Evolutionary conservation across 2,329 filamentous ascomycete species (phyloP).

Genomic region (Emergomyces orientalis): DNA sequence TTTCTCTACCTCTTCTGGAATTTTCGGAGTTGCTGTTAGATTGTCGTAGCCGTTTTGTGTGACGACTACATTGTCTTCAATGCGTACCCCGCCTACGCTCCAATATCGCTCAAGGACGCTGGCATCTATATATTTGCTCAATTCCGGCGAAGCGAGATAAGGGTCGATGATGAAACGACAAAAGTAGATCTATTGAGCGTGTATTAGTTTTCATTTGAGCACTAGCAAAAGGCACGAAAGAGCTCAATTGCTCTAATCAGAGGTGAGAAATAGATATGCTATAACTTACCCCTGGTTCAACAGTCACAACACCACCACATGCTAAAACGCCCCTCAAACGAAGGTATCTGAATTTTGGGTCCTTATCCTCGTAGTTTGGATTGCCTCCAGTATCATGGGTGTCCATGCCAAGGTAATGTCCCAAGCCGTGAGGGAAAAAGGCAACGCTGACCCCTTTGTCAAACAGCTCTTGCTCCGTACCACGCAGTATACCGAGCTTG

Average conservation of each 20-base stretch:
- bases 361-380: slow-evolving; percentile 64
- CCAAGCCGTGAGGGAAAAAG: slow-evolving; percentile 85
- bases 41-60: slow-evolving; percentile 73
- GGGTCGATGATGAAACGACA: slow-evolving; percentile 80
- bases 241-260: background rate
- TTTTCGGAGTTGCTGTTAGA: slow-evolving; percentile 70
- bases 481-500: slow-evolving; percentile 60
- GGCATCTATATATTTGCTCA: slow-evolving; percentile 67
- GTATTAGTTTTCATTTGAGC: slow-evolving; percentile 2
- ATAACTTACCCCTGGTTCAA: slow-evolving; percentile 72
- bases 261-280: background rate
- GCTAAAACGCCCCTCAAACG: slow-evolving; percentile 67
- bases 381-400: slow-evolving; percentile 76
- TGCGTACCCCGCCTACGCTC: slow-evolving; percentile 82
- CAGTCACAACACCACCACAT: slow-evolving; percentile 75
- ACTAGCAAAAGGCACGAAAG: background rate
- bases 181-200: slow-evolving; percentile 63
- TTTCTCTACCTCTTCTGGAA: slow-evolving; percentile 54
- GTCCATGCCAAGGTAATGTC: slow-evolving; percentile 86
- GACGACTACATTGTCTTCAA: slow-evolving; percentile 84
- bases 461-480: slow-evolving; percentile 60
- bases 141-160: slow-evolving; percentile 61
- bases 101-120: slow-evolving; percentile 69
- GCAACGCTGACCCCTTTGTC: slow-evolving; percentile 71
- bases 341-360: slow-evolving; percentile 79